Percentiles rank a stretch among this genome's conserved stretches.
These are phyloP conservation scores for Aspergillus sp. DNA, from an alignment of 2,329 filamentous ascomycete species.

Conservation along the genomic window DNA sequence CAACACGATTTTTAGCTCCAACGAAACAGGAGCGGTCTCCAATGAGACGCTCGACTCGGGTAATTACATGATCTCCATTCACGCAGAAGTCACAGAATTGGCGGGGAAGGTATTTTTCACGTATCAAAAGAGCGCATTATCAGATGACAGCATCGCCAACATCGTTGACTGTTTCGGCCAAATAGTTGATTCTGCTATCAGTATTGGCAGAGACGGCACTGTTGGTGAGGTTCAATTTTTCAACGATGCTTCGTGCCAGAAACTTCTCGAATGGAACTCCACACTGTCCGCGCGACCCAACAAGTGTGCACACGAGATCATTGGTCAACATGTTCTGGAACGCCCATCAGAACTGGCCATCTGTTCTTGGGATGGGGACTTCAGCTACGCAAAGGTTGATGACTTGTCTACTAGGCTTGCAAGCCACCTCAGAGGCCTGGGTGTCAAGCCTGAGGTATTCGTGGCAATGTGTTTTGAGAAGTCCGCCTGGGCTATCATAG, in stretches of 20 bases:
- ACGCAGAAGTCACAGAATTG: constrained; percentile 25
- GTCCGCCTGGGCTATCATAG: constrained; percentile 44
- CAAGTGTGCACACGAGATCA: constrained; percentile 38
- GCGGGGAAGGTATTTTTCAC: constrained; percentile 53
- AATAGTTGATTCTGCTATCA: constrained; percentile 29
- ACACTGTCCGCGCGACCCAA: constrained; percentile 27
- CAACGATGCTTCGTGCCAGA: constrained; percentile 29
- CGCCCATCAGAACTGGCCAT: constrained; percentile 29
- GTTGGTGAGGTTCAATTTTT: constrained; percentile 34
- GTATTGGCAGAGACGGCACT: constrained; percentile 6
- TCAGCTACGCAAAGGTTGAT: constrained; percentile 40
- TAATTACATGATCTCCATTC: constrained; percentile 28
- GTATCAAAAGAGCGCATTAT: constrained; percentile 52
- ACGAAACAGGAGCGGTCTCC: neutral
- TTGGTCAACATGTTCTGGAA: constrained; percentile 30
- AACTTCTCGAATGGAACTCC: constrained; percentile 36
- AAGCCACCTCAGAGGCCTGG: constrained; percentile 36
- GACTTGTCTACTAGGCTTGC: constrained; percentile 37
- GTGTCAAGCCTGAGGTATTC: constrained; percentile 40
- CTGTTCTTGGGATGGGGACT: constrained; percentile 36
- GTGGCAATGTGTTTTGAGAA: constrained; percentile 46
- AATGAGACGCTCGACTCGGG: constrained; percentile 10
- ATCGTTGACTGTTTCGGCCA: constrained; percentile 35
- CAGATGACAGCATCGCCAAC: constrained; percentile 31
- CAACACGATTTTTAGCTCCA: constrained; percentile 29